A percentile compares a stretch with the other conserved stretches of the same genome.
Conservation (phyloP, 2,329 filamentous ascomycete genomes). For the Didymella pinodella region DNA sequence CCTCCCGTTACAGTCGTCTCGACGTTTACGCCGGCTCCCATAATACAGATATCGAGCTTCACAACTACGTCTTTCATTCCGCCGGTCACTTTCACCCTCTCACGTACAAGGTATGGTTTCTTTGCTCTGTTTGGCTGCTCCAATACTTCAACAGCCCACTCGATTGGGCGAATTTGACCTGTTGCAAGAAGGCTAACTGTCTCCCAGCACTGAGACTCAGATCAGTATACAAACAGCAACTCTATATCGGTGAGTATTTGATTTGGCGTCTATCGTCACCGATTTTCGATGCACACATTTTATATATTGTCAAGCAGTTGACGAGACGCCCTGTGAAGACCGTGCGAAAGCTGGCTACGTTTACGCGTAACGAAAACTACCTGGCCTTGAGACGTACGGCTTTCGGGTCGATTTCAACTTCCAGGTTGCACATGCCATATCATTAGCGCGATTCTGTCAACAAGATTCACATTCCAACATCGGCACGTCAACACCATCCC, state of each 20-base stretch:
- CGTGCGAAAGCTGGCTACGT: no score
- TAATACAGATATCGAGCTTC: not conserved
- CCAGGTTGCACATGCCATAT: not conserved
- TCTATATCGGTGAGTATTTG: not conserved
- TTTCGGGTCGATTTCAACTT: not conserved
- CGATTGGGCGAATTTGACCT: not conserved
- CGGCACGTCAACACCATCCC: constrained; percentile 4
- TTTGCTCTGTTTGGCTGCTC: not conserved
- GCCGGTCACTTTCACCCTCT: not conserved
- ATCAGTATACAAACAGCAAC: not conserved
- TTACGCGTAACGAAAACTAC: no score
- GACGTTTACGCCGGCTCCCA: not conserved
- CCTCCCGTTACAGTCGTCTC: not conserved
- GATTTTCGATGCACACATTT: not conserved
- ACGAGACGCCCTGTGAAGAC: not conserved
- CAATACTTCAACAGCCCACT: no score
- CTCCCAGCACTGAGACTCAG: not conserved
- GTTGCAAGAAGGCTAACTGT: not conserved
- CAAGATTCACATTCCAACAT: constrained; percentile 1
- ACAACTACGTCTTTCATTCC: not conserved
- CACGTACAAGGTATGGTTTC: not conserved
- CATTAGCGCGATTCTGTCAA: not conserved
- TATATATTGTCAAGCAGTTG: not conserved
- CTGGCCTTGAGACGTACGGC: not conserved
- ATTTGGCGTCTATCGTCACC: not conserved